Base-by-base conservation (phyloP, 768 basidiomycete genomes). In the Boletus eberwhitei region DNA sequence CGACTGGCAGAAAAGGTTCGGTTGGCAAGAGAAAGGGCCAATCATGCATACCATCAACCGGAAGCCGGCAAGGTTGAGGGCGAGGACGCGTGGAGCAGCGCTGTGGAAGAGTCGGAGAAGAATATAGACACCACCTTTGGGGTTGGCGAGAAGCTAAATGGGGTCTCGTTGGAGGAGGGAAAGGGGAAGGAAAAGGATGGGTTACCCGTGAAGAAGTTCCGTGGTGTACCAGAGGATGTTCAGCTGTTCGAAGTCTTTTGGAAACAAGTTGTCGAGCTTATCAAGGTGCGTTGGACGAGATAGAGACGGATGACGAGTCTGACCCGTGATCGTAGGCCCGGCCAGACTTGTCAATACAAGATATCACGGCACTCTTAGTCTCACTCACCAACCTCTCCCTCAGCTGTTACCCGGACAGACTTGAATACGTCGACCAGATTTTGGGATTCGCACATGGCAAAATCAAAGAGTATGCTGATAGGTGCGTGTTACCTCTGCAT, bases 221-320 rank as follows among this genome's bases (percentile, higher is more conserved):
- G 97, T 69, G 97, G 97, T 19, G 86, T 98, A 40, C 97, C 97
- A 8, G 90, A 94, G 68, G 82, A 98, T 60, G 97, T 97, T 22
- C 91, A 88, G 66, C 73, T 99, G 48, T 99, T 99, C 58, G 97
- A 99, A 68, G 94, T 98, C 12, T 99, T 98, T 70, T 99, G 97
- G 96, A 87, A 90, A 59, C 97, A 99, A 69, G 93, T 98, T 6
- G 95, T 98, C 12, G 89, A 97, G 68, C 83, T 99, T 26, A 95
- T 99, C 78, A 97, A 95, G 83, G 94, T 92, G 61, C 19, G 81
- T 67, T 19, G 41, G 14, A 19, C 13, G 41, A 11, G 4, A 50
- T 24, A 22, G n/a, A 12, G 14, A 41, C 32, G 14, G 32, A 35
- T 5, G 17, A 14, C 0, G n/a, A n/a, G 16, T 19, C 55, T 61